phyloP scores from a whole-genome alignment of 2,329 filamentous ascomycete species.

The Diplodia scrobiculata region DNA sequence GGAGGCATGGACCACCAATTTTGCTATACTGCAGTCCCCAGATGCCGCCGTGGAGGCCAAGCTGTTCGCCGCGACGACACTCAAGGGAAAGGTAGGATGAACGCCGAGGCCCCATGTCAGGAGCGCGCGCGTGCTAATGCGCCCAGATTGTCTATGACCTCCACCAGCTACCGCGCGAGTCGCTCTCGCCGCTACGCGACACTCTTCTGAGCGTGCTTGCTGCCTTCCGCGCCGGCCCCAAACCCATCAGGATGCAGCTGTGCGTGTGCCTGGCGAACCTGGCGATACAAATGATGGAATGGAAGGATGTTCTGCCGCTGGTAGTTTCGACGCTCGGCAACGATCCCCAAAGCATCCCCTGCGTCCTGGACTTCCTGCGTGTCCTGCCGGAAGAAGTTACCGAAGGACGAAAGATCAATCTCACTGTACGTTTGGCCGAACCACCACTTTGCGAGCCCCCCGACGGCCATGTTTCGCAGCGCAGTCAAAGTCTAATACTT shows the following conservation, averaged over 20 bases:
- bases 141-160: constrained; percentile 95
- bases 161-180: constrained; percentile 76
- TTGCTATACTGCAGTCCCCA: constrained; percentile 78
- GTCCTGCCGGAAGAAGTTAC: constrained; percentile 98
- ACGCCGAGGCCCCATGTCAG: constrained; percentile 12
- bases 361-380: constrained; percentile 91
- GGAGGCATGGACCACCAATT: constrained; percentile 86
- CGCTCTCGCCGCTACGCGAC: constrained; percentile 75
- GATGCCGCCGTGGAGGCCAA: constrained; percentile 80
- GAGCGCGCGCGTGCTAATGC: constrained; percentile 22
- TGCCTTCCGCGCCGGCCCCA: constrained; percentile 77
- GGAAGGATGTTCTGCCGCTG: constrained; percentile 86
- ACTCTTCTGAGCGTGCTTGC: constrained; percentile 82
- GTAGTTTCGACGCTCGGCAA: constrained; percentile 78
- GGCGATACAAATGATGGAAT: constrained; percentile 92
- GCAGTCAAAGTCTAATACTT: constrained; percentile 47
- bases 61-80: constrained; percentile 91
- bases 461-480: constrained; percentile 41
- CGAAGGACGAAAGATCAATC: constrained; percentile 98
- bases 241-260: constrained; percentile 77
- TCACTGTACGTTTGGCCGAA: constrained; percentile 84
- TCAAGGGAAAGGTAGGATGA: constrained; percentile 87
- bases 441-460: constrained; percentile 46
- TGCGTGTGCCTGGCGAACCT: constrained; percentile 93
- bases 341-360: constrained; percentile 76